Conservation (phyloP, 805 yeast genomes). For the Lachancea kluyveri region DNA sequence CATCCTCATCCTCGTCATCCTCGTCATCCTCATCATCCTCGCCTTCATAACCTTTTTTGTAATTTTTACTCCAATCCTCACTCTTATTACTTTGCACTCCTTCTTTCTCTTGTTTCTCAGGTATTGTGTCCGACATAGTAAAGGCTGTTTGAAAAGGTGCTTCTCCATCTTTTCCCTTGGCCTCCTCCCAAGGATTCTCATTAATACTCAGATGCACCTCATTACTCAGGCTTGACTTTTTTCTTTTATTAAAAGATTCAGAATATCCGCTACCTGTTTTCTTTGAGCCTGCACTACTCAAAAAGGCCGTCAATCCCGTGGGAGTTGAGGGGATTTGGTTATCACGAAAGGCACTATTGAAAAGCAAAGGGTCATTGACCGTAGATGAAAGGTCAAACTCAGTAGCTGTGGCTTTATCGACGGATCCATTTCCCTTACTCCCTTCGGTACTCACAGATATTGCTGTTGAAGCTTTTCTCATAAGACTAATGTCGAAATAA, state of each 20-base stretch:
- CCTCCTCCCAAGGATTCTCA: slow-evolving; percentile 1
- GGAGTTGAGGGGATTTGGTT: too few relatives aligned
- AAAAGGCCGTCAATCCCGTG: too few relatives aligned
- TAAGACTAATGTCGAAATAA: slow-evolving; percentile 46
- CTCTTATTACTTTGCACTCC: too few relatives aligned
- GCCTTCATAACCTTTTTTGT: too few relatives aligned
- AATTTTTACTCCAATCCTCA: not conserved
- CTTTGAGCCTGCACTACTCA: too few relatives aligned
- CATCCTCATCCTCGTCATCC: slow-evolving; percentile 40
- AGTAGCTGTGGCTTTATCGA: slow-evolving; percentile 1
- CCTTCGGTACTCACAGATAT: slow-evolving; percentile 20
- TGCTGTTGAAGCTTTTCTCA: slow-evolving; percentile 41
- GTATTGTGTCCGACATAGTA: too few relatives aligned
- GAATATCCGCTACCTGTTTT: slow-evolving; percentile 1
- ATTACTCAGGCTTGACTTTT: slow-evolving; percentile 21
- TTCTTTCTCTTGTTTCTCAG: too few relatives aligned
- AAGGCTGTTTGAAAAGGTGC: too few relatives aligned
- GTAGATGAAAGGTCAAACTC: too few relatives aligned
- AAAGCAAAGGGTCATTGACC: too few relatives aligned
- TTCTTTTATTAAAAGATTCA: slow-evolving; percentile 1
- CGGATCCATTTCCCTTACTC: slow-evolving; percentile 20
- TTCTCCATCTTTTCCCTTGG: not conserved
- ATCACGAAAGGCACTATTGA: too few relatives aligned
- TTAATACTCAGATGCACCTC: slow-evolving; percentile 12
- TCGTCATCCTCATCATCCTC: slow-evolving; percentile 42